Base-by-base conservation (phyloP, 257 asterid species). In the Petunia secreta region DNA sequence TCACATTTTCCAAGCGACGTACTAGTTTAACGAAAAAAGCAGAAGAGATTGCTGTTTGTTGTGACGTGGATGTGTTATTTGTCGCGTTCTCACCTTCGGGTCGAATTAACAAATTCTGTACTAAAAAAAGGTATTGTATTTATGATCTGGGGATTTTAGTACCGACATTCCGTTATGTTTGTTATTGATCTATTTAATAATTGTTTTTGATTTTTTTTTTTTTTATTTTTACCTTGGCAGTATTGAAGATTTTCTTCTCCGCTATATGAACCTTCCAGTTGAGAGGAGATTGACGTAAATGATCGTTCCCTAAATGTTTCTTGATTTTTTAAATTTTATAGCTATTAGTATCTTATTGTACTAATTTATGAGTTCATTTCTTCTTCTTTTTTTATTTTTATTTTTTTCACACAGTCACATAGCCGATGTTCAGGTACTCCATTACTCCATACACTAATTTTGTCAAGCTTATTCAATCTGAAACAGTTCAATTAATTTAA, bases 1-100 rank as follows among this genome's bases (percentile, higher is more conserved):
- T 92, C 9, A 92, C 94, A 0, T 92, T 89, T 34, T 92, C 92
- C 0, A 92, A 92, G 48, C 84, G 94, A 1, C 90, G 96, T 0
- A 87, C 86, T 54, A 88, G 91, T 38, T 40, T 92, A 77, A 73
- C 89, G 4, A 92, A 87, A 81, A 92, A 85, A 65, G 92, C 92
- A 0, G 52, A 80, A 9, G 94, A 92, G 39, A 50, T 91, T 0
- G 76, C 91, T 0, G 46, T 85, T 0, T 82, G 84, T 5, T 92
- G 94, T 52, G 94, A 84, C 11, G 88, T 83, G 0, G 92, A 92
- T 44, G 89, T 89, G 4, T 88, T 90, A 0, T 78, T 89, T 39
- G 82, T 92, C 6, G 90, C 94, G 0, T 87, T 89, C 55, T 87
- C 97, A 0, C 94, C 94, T 3, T 84, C 91, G 4, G 92, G 91